Evolutionary conservation across 306 rosid species (phyloP).

Genomic region (Corylus avellana): DNA sequence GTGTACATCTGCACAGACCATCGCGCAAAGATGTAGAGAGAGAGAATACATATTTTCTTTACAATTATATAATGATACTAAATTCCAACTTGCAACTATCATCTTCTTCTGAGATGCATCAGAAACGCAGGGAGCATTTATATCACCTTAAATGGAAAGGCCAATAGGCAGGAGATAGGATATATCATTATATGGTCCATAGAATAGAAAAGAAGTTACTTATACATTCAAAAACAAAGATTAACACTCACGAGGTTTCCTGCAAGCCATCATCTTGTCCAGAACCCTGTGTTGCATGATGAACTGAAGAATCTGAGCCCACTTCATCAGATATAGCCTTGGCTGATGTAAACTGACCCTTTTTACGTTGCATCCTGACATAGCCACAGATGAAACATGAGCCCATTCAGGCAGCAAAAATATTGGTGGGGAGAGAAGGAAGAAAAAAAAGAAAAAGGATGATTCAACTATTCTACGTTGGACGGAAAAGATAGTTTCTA

Average conservation of each 20-base stretch:
- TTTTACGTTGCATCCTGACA: constrained; percentile 63
- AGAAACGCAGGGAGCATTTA: constrained; percentile 2
- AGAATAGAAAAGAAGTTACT: not conserved
- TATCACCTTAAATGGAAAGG: not conserved
- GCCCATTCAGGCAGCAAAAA: not conserved
- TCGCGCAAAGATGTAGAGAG: not conserved
- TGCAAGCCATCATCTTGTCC: constrained; percentile 53
- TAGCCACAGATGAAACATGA: not conserved
- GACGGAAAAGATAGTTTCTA: not conserved
- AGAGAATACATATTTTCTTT: not conserved
- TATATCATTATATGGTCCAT: constrained; percentile 6
- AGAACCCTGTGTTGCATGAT: constrained; percentile 35
- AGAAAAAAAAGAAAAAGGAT: not conserved
- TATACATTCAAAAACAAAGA: not conserved
- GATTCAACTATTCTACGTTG: not conserved
- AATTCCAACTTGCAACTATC: not conserved
- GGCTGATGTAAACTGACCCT: constrained; percentile 57
- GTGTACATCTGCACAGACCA: constrained; percentile 40
- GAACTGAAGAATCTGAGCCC: constrained; percentile 36
- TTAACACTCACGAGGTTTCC: constrained; percentile 49
- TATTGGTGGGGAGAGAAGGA: not conserved
- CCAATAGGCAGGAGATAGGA: constrained; percentile 10
- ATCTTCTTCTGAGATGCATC: constrained; percentile 3
- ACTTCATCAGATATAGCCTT: constrained; percentile 44
- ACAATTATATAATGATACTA: not conserved